Evolutionary conservation across 495 filamentous ascomycete species (phyloP), one percentile per base, ranked within the genome.

Genomic region (Podospora didyma): DNA sequence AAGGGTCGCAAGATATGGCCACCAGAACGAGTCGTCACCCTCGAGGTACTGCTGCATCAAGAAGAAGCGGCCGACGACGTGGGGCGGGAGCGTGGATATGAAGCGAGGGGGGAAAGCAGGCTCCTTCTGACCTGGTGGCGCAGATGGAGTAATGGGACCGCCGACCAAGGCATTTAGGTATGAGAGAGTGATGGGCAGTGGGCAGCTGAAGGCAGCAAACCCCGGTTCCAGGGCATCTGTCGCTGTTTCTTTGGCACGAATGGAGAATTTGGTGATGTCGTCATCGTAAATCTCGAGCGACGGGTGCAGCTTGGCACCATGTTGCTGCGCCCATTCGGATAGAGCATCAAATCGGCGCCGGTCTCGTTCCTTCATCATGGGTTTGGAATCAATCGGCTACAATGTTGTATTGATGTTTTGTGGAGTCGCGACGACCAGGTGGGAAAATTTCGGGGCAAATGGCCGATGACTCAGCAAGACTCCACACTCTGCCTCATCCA

Each of bases 51-150:
- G 59, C 52, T 77, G 68, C 48, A 78, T 69, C 26, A 80, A 67
- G 28, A 77, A 76, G 62, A 79, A 77, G 6, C 77, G 73, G 49
- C 77, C 76, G 34, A 75, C 59, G 47, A 80, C 75, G 51, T 79
- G 69, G 0, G 76, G 73, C 10, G 75, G 76, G 22, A 64, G 51
- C 0, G 57, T 53, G 6, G 59, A 42, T 57, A 78, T 62, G 60
- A 80, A 77, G 20, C 62, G 54, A 3, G 50, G 20, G 4, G 77
- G 73, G 35, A 80, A 78, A 7, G 60, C 56, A 11, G 62, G 44
- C 22, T 26, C 19, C 1, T 51, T 7, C 21, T 19, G 46, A 2
- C n/a, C 4, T 4, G 56, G 16, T 11, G 37, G 9, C 17, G 51
- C 20, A 4, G 44, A 44, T 3, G 41, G 34, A 12, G 20, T 28